Evolutionary conservation across 1,284 basidiomycete genomes (phyloP), one percentile per base, ranked within the genome.

Genomic region (Ganoderma lingzhi): DNA sequence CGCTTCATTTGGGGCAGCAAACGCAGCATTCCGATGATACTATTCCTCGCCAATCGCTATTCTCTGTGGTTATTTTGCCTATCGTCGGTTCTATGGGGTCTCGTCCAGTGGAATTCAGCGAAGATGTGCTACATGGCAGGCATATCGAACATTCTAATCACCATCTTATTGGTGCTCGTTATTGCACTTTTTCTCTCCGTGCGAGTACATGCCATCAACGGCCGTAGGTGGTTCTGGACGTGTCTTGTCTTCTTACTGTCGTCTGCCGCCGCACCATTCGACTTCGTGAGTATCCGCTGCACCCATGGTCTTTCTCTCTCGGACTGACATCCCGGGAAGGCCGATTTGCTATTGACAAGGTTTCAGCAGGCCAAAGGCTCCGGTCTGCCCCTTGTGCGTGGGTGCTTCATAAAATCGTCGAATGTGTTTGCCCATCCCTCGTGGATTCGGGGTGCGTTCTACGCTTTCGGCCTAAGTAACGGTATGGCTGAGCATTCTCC

Each of bases 161-260:
- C 23, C 23, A 23, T 23, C 23, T 23, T 23, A 23, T 23, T 23
- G 23, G 2, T 19, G 9, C 17, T 60, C 32, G 30, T 44, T 53
- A 28, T 2, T 3, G 35, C 30, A 68, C 63, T 51, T 10, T 73
- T 73, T 53, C 35, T 53, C n/a, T 66, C 67, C 3, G 45, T 73
- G 1, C 62, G 71, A 3, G 63, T 71, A 39, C 70, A 73, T 19
- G 56, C 53, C 6, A 68, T 73, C 42, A 71, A 71, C 32, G 30
- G n/a, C 3, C 48, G 9, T 15, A 64, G 63, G 48, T 82, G 62
- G 62, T 41, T 55, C 19, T 69, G 65, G 67, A 71, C 71, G 4
- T 45, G 41, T 12, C 3, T 71, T 1, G 35, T 69, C 1, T 5
- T 69, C 1, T 9, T 69, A 1, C 53, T 69, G 2, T 64, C 63